phyloP scores from a whole-genome alignment of 78 protist species.

The Mastigamoeba balamuthi region DNA sequence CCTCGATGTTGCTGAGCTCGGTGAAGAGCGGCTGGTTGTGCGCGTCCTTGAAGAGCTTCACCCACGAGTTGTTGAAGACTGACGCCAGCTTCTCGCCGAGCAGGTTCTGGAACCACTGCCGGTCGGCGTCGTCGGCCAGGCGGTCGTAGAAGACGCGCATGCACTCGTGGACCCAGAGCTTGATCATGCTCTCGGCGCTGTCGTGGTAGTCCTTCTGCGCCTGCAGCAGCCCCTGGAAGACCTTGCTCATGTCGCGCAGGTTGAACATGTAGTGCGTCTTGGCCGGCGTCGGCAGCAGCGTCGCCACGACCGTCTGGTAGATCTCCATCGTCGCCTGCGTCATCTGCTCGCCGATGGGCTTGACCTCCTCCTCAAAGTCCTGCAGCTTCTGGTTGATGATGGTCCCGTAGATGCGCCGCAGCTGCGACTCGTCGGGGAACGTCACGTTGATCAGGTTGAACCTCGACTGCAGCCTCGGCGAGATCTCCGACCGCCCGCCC shows the following conservation, averaged over 20 bases:
- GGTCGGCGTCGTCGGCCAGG: conserved; percentile 66
- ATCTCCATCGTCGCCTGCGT: conserved; percentile 30
- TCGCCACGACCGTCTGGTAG: conserved; percentile 4
- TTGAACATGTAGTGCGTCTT: conserved; percentile 92
- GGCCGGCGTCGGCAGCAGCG: conserved; percentile 73
- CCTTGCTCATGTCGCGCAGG: conserved; percentile 74
- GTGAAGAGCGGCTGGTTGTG: neutral
- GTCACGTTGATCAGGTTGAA: conserved; percentile 49
- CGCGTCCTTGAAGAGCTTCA: conserved; percentile 56
- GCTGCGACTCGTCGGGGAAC: conserved; percentile 28
- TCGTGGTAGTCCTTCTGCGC: conserved; percentile 35
- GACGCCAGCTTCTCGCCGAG: neutral
- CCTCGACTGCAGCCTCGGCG: conserved; percentile 25
- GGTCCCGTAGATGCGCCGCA: conserved; percentile 46
- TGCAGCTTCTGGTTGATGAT: conserved; percentile 9
- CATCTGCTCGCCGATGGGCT: conserved; percentile 11
- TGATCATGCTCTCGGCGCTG: conserved; percentile 18
- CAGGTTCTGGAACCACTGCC: conserved; percentile 45
- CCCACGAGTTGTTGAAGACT: neutral
- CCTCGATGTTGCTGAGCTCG: neutral
- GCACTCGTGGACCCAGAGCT: conserved; percentile 84
- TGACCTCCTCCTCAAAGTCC: conserved; percentile 44
- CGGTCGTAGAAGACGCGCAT: conserved; percentile 81
- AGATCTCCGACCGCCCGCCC: conserved; percentile 63
- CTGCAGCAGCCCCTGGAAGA: conserved; percentile 64